Evolutionary conservation across 2,329 filamentous ascomycete species (phyloP), one percentile per base, ranked within the genome.

Genomic region (Neofusicoccum cordaticola): DNA sequence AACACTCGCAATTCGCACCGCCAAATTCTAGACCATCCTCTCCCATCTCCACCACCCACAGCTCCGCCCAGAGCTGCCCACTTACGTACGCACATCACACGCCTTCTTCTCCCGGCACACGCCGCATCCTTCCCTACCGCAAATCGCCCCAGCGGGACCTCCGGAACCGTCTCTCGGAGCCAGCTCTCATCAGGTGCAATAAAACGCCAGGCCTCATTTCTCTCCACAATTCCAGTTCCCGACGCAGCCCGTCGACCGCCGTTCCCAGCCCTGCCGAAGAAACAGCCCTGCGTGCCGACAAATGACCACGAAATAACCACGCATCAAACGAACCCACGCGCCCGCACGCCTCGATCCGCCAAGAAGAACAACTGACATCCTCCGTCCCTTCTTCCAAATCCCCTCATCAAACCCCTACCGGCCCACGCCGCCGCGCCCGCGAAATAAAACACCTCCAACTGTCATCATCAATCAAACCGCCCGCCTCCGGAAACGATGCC

Each of bases 401-500:
- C 5, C 27, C 27, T 31, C 27, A 31, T 31, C 6, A 31, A 31
- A 31, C 27, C 27, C 1, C 1, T 7, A 31, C 27, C 27, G 27
- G 27, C 27, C 27, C 27, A 2, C 27, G 27, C 27, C 27, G 27
- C 27, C 27, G 22, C 27, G 27, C 27, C 27, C 27, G 27, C 27
- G 13, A 39, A 39, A 39, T 12, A 39, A 39, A 39, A 15, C 9
- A 39, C 13, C 13, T 15, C 37, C 37, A 39, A 12, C 37, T 39
- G 9, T 15, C 13, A 39, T 39, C 13, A 4, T 39, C 13, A 39
- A 39, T 15, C 11, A 39, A 39, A 39, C 11, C 37, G 37, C 37
- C 37, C 61, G n/a, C 35, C 60, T 8, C 41, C 47, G 34, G 56
- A 57, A 57, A 65, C 37, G 45, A 65, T 63, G 56, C 63, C 64